phyloP scores from a whole-genome alignment of 306 rosid genomes.

The Quercus aquifolioides region DNA sequence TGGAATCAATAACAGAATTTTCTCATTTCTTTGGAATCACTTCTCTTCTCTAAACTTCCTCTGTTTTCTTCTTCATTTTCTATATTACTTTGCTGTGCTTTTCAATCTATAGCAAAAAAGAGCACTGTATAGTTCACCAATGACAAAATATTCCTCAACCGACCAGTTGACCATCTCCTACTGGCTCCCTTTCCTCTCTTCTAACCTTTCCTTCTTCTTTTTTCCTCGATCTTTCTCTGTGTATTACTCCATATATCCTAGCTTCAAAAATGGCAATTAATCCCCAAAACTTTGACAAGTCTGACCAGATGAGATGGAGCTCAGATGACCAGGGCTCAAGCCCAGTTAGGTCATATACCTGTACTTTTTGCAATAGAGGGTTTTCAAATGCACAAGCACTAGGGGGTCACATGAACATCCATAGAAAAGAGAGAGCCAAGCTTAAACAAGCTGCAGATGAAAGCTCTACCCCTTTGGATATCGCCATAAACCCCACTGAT shows the following conservation, averaged over 20 bases:
- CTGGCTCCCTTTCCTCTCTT: neutral
- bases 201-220: neutral
- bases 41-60: too few species aligned
- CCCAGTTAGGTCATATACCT: slow-evolving; percentile 43
- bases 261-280: slow-evolving; percentile 32
- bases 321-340: slow-evolving; percentile 37
- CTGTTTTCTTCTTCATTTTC: too few species aligned
- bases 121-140: slow-evolving; percentile 9
- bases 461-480: slow-evolving; percentile 35
- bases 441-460: slow-evolving; percentile 58
- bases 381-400: slow-evolving; percentile 84
- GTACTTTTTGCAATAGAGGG: slow-evolving; percentile 63
- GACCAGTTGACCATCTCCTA: slow-evolving; percentile 25
- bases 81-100: too few species aligned
- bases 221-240: slow-evolving; percentile 1
- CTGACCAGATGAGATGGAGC: slow-evolving; percentile 36
- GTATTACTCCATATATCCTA: slow-evolving; percentile 7
- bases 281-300: slow-evolving; percentile 25
- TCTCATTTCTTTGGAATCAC: too few species aligned
- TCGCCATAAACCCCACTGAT: slow-evolving; percentile 5
- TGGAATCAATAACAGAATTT: too few species aligned
- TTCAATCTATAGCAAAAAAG: neutral
- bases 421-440: slow-evolving; percentile 66
- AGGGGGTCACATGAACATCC: slow-evolving; percentile 85
- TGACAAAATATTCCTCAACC: slow-evolving; percentile 15